Conservation (phyloP, 352 stramenopile genomes). For the Stramenopiles sp. region DNA sequence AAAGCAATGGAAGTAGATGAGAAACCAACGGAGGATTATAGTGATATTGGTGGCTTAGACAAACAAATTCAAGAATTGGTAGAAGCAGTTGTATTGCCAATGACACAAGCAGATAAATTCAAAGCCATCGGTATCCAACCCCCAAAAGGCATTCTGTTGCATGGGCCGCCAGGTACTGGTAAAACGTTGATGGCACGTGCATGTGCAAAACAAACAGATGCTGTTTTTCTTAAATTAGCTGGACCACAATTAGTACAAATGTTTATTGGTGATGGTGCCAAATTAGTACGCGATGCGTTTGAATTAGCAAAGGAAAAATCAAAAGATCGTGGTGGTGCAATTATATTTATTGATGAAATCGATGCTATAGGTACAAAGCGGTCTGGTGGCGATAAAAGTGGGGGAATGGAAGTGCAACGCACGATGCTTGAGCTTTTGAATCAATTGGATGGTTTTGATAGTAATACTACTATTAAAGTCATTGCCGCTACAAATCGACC, state of each 20-base stretch:
- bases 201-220: constrained; percentile 93
- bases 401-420: constrained; percentile 67
- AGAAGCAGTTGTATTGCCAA: constrained; percentile 94
- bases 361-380: constrained; percentile 98
- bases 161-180: constrained; percentile 77
- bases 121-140: constrained; percentile 99
- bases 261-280: constrained; percentile 93
- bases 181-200: constrained; percentile 99
- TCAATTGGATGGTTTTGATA: constrained; percentile 99
- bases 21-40: constrained; percentile 87
- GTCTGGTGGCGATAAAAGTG: constrained; percentile 87
- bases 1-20: constrained; percentile 96
- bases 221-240: constrained; percentile 90
- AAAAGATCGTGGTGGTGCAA: constrained; percentile 39
- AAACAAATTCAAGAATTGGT: constrained; percentile 96
- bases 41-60: constrained; percentile 98
- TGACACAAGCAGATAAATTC: constrained; percentile 98
- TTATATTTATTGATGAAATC: constrained; percentile 99
- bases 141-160: constrained; percentile 89
- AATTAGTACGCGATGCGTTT: constrained; percentile 99
- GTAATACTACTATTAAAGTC: constrained; percentile 98
- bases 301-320: constrained; percentile 95
- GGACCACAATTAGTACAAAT: constrained; percentile 99
- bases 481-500: constrained; percentile 99
- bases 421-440: constrained; percentile 99